Conservation (phyloP, 176 grass and related monocot species). For the Lolium rigidum region DNA sequence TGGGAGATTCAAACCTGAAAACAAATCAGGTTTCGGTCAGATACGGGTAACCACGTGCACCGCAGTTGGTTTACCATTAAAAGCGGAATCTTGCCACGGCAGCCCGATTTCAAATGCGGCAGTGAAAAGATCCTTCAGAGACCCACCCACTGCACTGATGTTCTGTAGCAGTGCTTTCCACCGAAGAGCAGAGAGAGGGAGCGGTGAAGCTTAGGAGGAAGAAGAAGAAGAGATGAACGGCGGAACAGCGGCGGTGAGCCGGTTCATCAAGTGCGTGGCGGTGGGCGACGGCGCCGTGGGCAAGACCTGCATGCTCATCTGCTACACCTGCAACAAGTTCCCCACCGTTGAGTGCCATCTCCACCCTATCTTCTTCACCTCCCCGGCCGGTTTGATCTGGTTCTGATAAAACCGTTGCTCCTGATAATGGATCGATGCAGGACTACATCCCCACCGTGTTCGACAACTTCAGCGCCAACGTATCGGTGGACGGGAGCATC, state of each 20-base stretch:
- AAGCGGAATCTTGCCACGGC: slow-evolving; percentile 28
- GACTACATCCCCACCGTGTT: slow-evolving; percentile 80
- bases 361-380: neutral
- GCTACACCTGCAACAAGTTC: slow-evolving; percentile 99
- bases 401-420: neutral
- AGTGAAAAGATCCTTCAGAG: slow-evolving; percentile 3
- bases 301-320: slow-evolving; percentile 98
- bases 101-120: neutral
- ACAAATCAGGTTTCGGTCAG: slow-evolving; percentile 1
- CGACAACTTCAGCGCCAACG: slow-evolving; percentile 80
- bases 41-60: slow-evolving; percentile 6
- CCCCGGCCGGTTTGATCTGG: neutral
- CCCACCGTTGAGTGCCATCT: slow-evolving; percentile 41
- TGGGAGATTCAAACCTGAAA: slow-evolving; percentile 27
- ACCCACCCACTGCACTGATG: slow-evolving; percentile 15
- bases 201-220: neutral
- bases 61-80: slow-evolving; percentile 21
- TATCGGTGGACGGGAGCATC: slow-evolving; percentile 72
- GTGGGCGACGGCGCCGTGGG: slow-evolving; percentile 90
- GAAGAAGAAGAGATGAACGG: slow-evolving; percentile 35
- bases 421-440: slow-evolving; percentile 32
- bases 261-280: slow-evolving; percentile 89
- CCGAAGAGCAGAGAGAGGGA: neutral
- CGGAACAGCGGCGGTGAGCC: slow-evolving; percentile 30
- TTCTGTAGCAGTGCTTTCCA: slow-evolving; percentile 13